Evolutionary conservation across 768 basidiomycete species (phyloP), one percentile per base, ranked within the genome.

Genomic region (Rhizopogon roseolus): DNA sequence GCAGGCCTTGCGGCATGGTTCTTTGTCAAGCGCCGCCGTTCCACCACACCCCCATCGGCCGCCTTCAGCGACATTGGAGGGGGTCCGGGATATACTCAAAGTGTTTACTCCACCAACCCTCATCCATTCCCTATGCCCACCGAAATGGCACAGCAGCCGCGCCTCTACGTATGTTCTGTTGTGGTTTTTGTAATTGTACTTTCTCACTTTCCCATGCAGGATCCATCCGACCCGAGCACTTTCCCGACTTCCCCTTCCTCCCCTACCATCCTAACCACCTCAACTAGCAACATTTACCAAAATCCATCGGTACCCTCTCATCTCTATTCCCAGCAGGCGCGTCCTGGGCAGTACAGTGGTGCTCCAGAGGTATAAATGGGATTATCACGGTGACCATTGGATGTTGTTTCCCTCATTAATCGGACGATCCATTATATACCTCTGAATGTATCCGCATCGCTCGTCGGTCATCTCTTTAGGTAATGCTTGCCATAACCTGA

Each of bases 1-100:
- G 74, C 60, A 5, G 76, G 65, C 1, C 57, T 60, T 6, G 41
- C 67, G 6, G 60, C 75, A 50, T 84, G 77, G 73, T 72, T 76
- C 57, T 57, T 67, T 29, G 62, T 58, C 37, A 64, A 45, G 38
- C 70, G 57, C 39, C 64, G 61, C 19, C 68, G 68, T 37, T 57
- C 71, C 44, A 57, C 54, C 43, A 45, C 38, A 17, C 44, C 62
- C 36, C 54, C 60, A 6, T 60, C 65, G n/a, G 56, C 59, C 8
- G 55, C 62, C 6, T 58, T 54, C 49, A 29, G 17, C 16, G 10
- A 28, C 32, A 5, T 7, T 17, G 32, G 27, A 7, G n/a, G 13
- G 9, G 52, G 40, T 19, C 37, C 54, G 22, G 37, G 27, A 14
- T 51, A 49, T 29, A 50, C 55, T 14, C 43, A 57, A 17, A 19